These are phyloP conservation scores for Euphrasia confusa DNA, from an alignment of 257 asterid genomes.

Conservation along the genomic window DNA sequence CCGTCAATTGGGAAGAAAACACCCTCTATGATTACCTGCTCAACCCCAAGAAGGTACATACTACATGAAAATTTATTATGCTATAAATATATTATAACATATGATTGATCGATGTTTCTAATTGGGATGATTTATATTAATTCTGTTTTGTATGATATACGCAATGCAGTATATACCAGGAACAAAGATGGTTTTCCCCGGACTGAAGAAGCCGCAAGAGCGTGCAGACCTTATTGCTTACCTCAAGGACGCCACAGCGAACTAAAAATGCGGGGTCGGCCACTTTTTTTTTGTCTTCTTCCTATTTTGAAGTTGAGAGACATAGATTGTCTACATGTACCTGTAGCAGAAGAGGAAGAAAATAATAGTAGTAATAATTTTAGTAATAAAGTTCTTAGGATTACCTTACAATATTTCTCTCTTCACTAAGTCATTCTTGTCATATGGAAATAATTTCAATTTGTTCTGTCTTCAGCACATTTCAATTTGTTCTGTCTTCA, in stretches of 20 bases:
- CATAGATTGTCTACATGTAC: not conserved
- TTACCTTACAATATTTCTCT: not conserved
- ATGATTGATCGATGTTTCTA: too few species aligned
- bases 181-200: constrained; percentile 98
- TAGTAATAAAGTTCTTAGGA: not conserved
- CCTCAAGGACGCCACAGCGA: constrained; percentile 42
- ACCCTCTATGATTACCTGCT: constrained; percentile 7
- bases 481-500: not conserved
- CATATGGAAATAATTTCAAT: not conserved
- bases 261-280: not conserved
- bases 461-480: not conserved
- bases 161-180: constrained; percentile 83
- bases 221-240: constrained; percentile 86
- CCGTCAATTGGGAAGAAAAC: constrained; percentile 6
- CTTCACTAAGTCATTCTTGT: not conserved
- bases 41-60: constrained; percentile 2
- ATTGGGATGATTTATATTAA: not conserved
- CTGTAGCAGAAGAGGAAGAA: not conserved
- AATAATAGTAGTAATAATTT: not conserved
- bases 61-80: too few species aligned
- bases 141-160: not conserved
- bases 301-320: not conserved
- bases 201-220: constrained; percentile 91
- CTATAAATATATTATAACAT: too few species aligned
- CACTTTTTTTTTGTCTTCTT: not conserved